Conservation (phyloP, 441 rosid genomes). For the Pelargonium australe region DNA sequence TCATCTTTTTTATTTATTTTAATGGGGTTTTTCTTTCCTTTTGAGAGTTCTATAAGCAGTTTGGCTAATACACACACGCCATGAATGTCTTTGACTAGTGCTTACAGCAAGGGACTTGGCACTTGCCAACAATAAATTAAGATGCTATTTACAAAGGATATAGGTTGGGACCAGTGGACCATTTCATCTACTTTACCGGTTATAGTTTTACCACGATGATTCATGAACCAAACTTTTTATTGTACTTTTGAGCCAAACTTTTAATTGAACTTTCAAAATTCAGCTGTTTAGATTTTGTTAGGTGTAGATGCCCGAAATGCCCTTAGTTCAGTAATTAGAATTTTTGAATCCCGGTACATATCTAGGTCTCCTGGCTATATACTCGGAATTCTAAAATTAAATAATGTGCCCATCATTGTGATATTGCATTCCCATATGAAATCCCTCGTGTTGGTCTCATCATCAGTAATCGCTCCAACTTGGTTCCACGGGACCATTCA, state of each 20-base stretch:
- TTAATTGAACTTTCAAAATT: neutral
- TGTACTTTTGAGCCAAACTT: neutral
- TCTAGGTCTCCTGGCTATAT: constrained; percentile 9
- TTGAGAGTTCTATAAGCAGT: neutral
- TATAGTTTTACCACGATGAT: neutral
- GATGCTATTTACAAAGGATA: neutral
- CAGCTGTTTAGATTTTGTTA: neutral
- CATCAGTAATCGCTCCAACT: neutral
- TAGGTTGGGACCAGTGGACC: neutral
- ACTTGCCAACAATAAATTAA: constrained; percentile 1
- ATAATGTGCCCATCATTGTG: too few relatives aligned
- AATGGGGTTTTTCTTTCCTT: neutral
- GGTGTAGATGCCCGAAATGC: neutral
- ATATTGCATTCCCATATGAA: neutral
- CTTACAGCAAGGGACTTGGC: constrained; percentile 5
- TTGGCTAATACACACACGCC: neutral
- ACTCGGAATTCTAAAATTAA: constrained; percentile 41
- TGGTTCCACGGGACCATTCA: neutral
- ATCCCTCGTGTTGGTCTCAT: neutral
- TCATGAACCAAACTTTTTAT: neutral
- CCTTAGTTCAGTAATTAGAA: neutral
- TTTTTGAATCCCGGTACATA: neutral
- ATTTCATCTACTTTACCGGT: neutral
- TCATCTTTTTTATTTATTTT: neutral
- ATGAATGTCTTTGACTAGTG: constrained; percentile 8